A percentile compares a stretch with the other conserved stretches of the same genome.
Conservation (phyloP, 768 basidiomycete species). For the Sistotremastrum suecicum region DNA sequence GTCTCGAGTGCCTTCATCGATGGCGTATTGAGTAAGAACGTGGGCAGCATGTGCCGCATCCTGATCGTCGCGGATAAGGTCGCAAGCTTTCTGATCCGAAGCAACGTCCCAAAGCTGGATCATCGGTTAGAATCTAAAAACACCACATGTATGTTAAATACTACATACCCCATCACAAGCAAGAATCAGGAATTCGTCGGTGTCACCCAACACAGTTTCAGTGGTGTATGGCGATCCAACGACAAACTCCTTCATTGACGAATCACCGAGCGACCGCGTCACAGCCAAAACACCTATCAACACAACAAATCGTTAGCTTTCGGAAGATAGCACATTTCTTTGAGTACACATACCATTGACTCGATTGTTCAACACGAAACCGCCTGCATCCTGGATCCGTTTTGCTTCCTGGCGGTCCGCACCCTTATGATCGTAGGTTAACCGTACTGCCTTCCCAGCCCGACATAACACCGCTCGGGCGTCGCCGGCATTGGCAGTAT, state of each 20-base stretch:
- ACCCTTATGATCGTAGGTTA: conserved; percentile 99
- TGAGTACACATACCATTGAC: conserved; percentile 55
- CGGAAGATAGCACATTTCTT: neutral
- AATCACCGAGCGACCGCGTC: conserved; percentile 89
- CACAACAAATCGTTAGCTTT: too few relatives aligned
- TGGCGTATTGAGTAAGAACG: conserved; percentile 66
- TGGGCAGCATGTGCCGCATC: conserved; percentile 78
- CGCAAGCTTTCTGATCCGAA: conserved; percentile 80
- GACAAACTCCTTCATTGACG: conserved; percentile 99
- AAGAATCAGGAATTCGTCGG: conserved; percentile 89
- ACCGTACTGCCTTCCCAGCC: conserved; percentile 73
- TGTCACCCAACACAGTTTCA: conserved; percentile 81
- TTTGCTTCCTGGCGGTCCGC: conserved; percentile 95
- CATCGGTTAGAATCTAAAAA: conserved; percentile 3
- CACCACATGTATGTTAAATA: conserved; percentile 1
- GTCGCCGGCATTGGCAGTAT: conserved; percentile 94
- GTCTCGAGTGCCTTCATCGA: conserved; percentile 82
- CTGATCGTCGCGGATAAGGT: conserved; percentile 54
- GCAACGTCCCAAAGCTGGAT: conserved; percentile 91
- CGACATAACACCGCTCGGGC: conserved; percentile 90
- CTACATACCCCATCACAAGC: conserved; percentile 91
- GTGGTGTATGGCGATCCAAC: conserved; percentile 97
- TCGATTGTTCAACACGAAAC: conserved; percentile 96
- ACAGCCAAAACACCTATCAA: conserved; percentile 73
- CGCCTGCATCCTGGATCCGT: conserved; percentile 93